Evolutionary conservation across 768 basidiomycete genomes (phyloP).

Genomic region (Hericium coralloides): DNA sequence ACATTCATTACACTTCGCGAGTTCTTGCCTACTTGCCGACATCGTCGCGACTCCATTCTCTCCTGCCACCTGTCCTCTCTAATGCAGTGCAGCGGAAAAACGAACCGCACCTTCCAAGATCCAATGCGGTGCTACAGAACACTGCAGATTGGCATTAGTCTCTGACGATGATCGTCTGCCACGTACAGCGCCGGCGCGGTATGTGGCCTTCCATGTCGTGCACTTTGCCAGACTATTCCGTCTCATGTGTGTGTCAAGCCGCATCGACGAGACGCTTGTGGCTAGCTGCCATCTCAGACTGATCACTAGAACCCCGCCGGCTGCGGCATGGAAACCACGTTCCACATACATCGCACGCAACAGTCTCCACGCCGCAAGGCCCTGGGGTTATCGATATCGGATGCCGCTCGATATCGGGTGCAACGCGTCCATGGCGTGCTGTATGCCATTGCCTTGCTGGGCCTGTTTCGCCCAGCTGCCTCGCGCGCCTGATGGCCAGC

Average conservation of each 20-base stretch:
- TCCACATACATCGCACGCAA: not conserved
- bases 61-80: not conserved
- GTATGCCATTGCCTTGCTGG: not conserved
- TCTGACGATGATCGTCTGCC: not conserved
- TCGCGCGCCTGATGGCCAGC: not conserved
- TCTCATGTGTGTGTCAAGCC: not conserved
- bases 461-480: not conserved
- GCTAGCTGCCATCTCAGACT: not conserved
- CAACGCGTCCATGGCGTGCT: not conserved
- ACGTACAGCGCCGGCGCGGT: not conserved
- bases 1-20: too few species aligned
- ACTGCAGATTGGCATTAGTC: not conserved
- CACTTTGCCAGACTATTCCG: not conserved
- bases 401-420: not conserved
- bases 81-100: not conserved
- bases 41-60: not conserved
- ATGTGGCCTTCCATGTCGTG: not conserved
- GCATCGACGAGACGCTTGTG: not conserved
- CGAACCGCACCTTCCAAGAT: not conserved
- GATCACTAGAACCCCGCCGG: not conserved
- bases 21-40: too few species aligned
- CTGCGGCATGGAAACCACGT: not conserved
- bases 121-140: too few species aligned
- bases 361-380: not conserved
- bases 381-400: constrained; percentile 1